Conservation (phyloP, 257 asterid species). For the Nicotiana tabacum region DNA sequence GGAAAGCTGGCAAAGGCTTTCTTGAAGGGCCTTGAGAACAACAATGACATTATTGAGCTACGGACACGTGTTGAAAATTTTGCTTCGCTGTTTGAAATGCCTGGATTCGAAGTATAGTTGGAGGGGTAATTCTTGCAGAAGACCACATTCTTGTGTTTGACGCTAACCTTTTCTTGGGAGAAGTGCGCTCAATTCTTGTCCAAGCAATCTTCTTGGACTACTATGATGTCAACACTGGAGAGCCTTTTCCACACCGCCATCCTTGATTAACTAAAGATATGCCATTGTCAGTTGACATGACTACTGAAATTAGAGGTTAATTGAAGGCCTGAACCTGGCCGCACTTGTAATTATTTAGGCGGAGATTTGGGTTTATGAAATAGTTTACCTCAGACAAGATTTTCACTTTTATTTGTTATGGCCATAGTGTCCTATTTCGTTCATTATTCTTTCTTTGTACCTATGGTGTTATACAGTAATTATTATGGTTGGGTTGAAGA, state of each 20-base stretch:
- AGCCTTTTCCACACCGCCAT: background rate
- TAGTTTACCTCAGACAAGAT: background rate
- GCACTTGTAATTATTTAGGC: too few species aligned
- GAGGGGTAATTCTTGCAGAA: background rate
- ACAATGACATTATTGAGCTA: slow-evolving; percentile 66
- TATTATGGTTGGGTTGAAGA: background rate
- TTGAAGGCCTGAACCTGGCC: background rate
- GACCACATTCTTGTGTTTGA: background rate
- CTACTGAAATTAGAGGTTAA: too few species aligned
- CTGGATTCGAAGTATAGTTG: slow-evolving; percentile 56
- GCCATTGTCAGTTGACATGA: background rate
- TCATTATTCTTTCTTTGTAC: background rate
- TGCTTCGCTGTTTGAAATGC: slow-evolving; percentile 80
- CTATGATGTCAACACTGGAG: background rate
- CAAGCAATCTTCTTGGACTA: background rate
- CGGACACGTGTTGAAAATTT: slow-evolving; percentile 65
- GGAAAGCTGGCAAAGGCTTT: slow-evolving; percentile 58
- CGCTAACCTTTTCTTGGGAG: too few species aligned
- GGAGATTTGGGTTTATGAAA: background rate
- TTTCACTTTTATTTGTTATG: background rate
- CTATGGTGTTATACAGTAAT: background rate
- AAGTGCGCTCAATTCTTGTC: background rate
- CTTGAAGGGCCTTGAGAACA: slow-evolving; percentile 65
- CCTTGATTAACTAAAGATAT: background rate
- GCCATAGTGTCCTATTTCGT: background rate